These are phyloP conservation scores for Anthostomella pinea DNA, from an alignment of 2,329 filamentous ascomycete genomes.

Conservation along the genomic window DNA sequence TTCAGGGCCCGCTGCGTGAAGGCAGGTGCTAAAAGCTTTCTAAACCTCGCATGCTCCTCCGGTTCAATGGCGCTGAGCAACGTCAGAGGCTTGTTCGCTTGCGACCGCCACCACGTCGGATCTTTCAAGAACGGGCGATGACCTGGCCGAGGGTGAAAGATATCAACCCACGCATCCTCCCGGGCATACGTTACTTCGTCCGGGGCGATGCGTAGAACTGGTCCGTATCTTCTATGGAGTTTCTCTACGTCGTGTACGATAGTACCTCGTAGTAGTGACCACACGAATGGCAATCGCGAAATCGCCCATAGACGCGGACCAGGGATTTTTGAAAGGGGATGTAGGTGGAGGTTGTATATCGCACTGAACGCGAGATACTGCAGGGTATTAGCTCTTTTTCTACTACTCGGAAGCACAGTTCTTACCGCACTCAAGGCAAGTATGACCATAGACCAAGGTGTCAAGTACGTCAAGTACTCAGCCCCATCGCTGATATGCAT, in stretches of 20 bases:
- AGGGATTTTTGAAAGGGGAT: slow-evolving; percentile 16
- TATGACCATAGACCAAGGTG: too few species aligned
- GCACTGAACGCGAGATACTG: slow-evolving; percentile 8
- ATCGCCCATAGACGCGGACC: slow-evolving; percentile 17
- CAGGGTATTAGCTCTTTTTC: too few species aligned
- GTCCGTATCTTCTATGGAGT: slow-evolving; percentile 20
- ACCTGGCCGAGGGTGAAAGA: slow-evolving; percentile 15
- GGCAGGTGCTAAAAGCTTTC: slow-evolving; percentile 21
- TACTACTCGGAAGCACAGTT: too few species aligned
- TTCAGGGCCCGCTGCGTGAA: slow-evolving; percentile 27
- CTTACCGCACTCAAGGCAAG: too few species aligned
- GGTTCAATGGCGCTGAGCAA: slow-evolving; percentile 29
- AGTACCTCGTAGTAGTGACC: slow-evolving; percentile 17
- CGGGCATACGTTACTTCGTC: slow-evolving; percentile 21
- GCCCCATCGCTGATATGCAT: too few species aligned
- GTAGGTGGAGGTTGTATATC: slow-evolving; percentile 17
- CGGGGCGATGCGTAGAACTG: slow-evolving; percentile 22
- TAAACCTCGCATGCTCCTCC: slow-evolving; percentile 21
- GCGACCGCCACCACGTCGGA: slow-evolving; percentile 26
- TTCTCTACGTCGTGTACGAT: slow-evolving; percentile 20
- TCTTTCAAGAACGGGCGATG: slow-evolving; percentile 26
- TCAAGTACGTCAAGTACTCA: too few species aligned
- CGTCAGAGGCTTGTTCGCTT: slow-evolving; percentile 20
- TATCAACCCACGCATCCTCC: slow-evolving; percentile 19
- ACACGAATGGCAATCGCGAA: slow-evolving; percentile 19